phyloP scores from a whole-genome alignment of 306 rosid genomes.

The Gastrolobium bilobum region DNA sequence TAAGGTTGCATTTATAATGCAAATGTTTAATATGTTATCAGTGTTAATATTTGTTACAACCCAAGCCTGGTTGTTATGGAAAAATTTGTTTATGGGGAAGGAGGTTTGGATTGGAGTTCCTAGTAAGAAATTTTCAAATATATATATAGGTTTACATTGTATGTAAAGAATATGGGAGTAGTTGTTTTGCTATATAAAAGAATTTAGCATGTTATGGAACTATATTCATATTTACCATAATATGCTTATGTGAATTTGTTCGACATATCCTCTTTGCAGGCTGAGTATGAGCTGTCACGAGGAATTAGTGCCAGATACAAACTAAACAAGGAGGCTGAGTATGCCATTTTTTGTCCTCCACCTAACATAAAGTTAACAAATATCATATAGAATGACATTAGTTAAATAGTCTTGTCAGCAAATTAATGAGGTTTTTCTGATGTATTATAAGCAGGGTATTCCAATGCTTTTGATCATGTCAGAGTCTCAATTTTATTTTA shows the following conservation, averaged over 20 bases:
- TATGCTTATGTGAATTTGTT: conserved; percentile 39
- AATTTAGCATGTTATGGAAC: conserved; percentile 10
- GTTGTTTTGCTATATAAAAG: neutral
- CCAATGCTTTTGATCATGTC: conserved; percentile 10
- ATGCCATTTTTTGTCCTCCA: conserved; percentile 50
- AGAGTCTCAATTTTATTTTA: neutral
- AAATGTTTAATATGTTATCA: conserved; percentile 2
- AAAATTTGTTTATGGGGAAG: neutral
- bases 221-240: conserved; percentile 6
- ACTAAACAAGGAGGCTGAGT: conserved; percentile 80
- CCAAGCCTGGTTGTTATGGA: neutral
- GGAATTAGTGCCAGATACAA: conserved; percentile 65
- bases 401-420: neutral
- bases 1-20: conserved; percentile 12
- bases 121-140: neutral
- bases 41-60: conserved; percentile 12
- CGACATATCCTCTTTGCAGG: conserved; percentile 61
- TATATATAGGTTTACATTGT: conserved; percentile 1
- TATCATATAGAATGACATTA: conserved; percentile 4
- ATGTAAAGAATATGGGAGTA: neutral
- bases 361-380: neutral
- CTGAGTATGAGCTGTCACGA: conserved; percentile 74
- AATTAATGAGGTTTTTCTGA: neutral
- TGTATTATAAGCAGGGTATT: neutral
- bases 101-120: neutral